Percentiles rank a stretch among this genome's conserved stretches.
Conservation (phyloP, 768 basidiomycete species). For the Kondoa malvinella region DNA sequence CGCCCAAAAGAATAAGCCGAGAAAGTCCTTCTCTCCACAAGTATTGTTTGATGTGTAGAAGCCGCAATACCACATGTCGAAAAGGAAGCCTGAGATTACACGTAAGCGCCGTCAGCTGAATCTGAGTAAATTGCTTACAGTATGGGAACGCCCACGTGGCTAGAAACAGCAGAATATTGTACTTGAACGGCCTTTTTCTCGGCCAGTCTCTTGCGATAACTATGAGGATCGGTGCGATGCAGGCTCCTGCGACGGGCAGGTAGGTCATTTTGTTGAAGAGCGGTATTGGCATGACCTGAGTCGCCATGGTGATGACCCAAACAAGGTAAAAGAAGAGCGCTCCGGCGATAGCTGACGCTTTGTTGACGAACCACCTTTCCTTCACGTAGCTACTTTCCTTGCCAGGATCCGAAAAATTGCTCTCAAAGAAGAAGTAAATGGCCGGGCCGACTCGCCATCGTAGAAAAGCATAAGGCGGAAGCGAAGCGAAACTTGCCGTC, state of each 20-base stretch:
- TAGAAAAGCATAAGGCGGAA: neutral
- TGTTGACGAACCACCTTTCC: conserved; percentile 3
- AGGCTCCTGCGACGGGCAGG: neutral
- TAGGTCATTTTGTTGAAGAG: conserved; percentile 5
- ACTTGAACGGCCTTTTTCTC: neutral
- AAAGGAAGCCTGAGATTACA: neutral
- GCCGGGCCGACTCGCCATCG: neutral
- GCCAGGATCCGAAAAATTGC: neutral
- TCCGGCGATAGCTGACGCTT: neutral
- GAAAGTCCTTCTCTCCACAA: neutral
- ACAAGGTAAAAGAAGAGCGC: neutral
- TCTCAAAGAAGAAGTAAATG: neutral
- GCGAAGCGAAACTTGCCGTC: neutral
- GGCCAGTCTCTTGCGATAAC: neutral
- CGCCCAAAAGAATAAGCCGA: neutral
- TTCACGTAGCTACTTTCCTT: neutral
- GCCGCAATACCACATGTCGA: neutral
- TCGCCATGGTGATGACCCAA: neutral
- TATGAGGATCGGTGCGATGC: neutral
- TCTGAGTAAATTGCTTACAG: neutral
- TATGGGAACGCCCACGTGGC: neutral
- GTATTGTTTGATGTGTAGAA: neutral
- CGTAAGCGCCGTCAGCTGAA: neutral
- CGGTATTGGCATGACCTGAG: neutral
- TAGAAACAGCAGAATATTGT: neutral